phyloP scores from a whole-genome alignment of 257 asterid species.

The Haberlea rhodopensis region DNA sequence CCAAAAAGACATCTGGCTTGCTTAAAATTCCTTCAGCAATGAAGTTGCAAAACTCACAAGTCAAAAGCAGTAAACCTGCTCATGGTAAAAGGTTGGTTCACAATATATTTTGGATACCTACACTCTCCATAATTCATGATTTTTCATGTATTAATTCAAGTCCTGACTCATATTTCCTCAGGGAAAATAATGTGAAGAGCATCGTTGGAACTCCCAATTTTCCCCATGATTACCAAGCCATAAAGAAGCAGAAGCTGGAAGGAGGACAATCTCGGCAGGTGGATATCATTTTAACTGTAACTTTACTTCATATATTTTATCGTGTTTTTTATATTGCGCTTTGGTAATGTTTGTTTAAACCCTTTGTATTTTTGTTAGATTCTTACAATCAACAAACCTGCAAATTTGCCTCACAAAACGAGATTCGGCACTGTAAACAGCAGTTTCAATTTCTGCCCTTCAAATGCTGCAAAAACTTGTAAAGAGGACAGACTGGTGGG shows the following conservation, averaged over 20 bases:
- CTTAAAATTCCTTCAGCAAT: constrained; percentile 62
- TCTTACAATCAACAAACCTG: constrained; percentile 59
- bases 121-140: neutral
- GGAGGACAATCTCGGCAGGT: constrained; percentile 89
- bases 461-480: constrained; percentile 43
- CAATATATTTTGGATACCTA: neutral
- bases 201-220: constrained; percentile 54
- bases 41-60: constrained; percentile 48
- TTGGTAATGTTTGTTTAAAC: neutral
- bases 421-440: constrained; percentile 48
- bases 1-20: constrained; percentile 59
- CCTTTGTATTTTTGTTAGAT: constrained; percentile 49
- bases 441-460: constrained; percentile 41
- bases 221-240: constrained; percentile 81
- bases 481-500: constrained; percentile 75
- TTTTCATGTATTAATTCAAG: constrained; percentile 18
- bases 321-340: neutral
- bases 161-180: constrained; percentile 25
- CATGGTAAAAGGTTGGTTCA: constrained; percentile 56
- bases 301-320: neutral
- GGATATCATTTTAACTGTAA: neutral
- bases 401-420: constrained; percentile 73
- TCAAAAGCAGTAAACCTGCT: constrained; percentile 46
- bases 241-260: constrained; percentile 87
- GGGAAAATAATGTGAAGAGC: constrained; percentile 52